Conservation (phyloP, 768 basidiomycete genomes). For the Trametes gibbosa region DNA sequence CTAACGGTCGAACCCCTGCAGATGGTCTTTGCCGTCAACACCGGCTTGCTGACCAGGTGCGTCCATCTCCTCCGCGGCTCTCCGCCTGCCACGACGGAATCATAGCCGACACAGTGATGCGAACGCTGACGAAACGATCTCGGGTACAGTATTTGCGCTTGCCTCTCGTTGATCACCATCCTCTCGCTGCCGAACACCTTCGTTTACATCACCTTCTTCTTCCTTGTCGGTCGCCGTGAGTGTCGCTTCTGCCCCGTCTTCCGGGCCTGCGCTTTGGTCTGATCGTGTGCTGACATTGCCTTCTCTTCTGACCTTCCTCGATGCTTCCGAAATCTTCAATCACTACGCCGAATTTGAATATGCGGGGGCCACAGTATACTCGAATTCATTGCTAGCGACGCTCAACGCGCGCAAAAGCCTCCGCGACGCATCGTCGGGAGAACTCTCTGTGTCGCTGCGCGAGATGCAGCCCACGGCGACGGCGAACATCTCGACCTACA, state of each 20-base stretch:
- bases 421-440: conserved; percentile 7
- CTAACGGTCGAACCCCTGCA: conserved; percentile 6
- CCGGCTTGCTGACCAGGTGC: conserved; percentile 39
- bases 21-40: conserved; percentile 42
- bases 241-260: conserved; percentile 4
- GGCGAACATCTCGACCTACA: conserved; percentile 36
- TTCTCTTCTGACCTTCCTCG: not conserved
- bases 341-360: too few relatives aligned
- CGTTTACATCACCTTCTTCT: conserved; percentile 59
- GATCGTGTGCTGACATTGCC: not conserved
- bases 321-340: not conserved
- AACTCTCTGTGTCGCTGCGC: conserved; percentile 15
- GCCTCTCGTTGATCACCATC: conserved; percentile 44
- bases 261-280: not conserved
- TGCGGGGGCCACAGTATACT: conserved; percentile 45
- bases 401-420: conserved; percentile 41
- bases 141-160: conserved; percentile 35
- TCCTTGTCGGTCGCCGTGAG: conserved; percentile 50
- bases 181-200: conserved; percentile 46
- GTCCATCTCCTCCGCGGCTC: too few relatives aligned
- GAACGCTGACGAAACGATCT: not conserved
- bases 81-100: too few relatives aligned
- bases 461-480: conserved; percentile 12
- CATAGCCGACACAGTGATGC: too few relatives aligned
- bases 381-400: conserved; percentile 53